Conservation (phyloP, 768 basidiomycete species). For the Tulasnella calospora region DNA sequence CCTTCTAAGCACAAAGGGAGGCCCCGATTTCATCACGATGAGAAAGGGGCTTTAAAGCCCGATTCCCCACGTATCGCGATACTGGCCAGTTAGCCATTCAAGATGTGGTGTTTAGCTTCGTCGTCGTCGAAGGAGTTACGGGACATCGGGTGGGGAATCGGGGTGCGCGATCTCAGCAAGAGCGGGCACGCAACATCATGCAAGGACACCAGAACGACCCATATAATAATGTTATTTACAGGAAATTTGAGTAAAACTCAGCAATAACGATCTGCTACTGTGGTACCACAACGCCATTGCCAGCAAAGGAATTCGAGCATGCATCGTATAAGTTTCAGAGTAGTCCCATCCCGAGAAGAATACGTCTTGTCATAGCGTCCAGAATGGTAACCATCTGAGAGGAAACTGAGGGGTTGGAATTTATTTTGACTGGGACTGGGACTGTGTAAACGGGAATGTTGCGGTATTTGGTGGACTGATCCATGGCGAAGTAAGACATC, state of each 20-base stretch:
- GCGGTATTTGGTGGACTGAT: not conserved
- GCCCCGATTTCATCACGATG: not conserved
- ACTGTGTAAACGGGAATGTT: not conserved
- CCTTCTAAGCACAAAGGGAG: not conserved
- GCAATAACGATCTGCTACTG: not conserved
- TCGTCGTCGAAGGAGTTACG: not conserved
- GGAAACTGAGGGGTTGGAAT: not conserved
- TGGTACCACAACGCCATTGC: too few relatives aligned
- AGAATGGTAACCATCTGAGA: not conserved
- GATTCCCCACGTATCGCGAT: not conserved
- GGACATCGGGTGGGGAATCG: not conserved
- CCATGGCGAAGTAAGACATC: not conserved
- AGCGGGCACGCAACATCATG: too few relatives aligned
- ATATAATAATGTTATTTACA: not conserved
- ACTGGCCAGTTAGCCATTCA: not conserved
- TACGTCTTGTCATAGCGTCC: not conserved
- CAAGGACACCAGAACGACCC: not conserved
- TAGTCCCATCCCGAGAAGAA: not conserved
- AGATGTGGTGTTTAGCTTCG: not conserved
- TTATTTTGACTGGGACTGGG: not conserved
- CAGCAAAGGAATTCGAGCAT: not conserved
- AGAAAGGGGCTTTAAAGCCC: not conserved
- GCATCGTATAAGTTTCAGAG: not conserved
- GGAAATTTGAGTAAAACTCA: not conserved
- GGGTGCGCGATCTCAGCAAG: not conserved